Evolutionary conservation across 495 filamentous ascomycete species (phyloP).

Genomic region (Tuber borchii): DNA sequence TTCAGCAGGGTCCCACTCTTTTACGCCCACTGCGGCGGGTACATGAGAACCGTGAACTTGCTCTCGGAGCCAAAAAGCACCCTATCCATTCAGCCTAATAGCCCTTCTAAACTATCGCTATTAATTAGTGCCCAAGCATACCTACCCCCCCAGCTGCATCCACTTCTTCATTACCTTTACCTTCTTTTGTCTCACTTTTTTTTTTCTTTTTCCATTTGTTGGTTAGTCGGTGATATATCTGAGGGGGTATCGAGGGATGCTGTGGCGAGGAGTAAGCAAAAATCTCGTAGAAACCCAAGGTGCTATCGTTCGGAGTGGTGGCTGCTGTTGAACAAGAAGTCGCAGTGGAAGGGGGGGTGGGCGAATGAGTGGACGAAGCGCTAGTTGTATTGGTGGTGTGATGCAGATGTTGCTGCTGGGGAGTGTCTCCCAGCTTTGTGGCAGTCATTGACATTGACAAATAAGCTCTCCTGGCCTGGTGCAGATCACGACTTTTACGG

Average conservation of each 20-base stretch:
- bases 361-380: neutral
- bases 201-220: neutral
- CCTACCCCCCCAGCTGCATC: neutral
- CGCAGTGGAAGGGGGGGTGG: neutral
- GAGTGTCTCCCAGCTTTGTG: conserved; percentile 21
- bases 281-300: conserved; percentile 24
- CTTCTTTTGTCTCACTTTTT: neutral
- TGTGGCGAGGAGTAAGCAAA: conserved; percentile 22
- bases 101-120: neutral
- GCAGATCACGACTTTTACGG: conserved; percentile 37
- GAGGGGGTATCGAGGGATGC: conserved; percentile 29
- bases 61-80: neutral
- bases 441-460: conserved; percentile 26
- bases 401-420: conserved; percentile 14
- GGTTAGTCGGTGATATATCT: conserved; percentile 20
- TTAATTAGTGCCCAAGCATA: neutral
- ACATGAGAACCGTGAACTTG: neutral
- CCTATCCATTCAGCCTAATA: neutral
- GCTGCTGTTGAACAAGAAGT: neutral
- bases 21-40: neutral
- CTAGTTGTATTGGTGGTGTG: conserved; percentile 3
- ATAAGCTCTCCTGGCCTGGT: conserved; percentile 29
- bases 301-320: neutral
- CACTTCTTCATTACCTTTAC: neutral
- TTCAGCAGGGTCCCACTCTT: neutral